phyloP scores from a whole-genome alignment of 2,329 filamentous ascomycete genomes.

The Grosmannia serpens region DNA sequence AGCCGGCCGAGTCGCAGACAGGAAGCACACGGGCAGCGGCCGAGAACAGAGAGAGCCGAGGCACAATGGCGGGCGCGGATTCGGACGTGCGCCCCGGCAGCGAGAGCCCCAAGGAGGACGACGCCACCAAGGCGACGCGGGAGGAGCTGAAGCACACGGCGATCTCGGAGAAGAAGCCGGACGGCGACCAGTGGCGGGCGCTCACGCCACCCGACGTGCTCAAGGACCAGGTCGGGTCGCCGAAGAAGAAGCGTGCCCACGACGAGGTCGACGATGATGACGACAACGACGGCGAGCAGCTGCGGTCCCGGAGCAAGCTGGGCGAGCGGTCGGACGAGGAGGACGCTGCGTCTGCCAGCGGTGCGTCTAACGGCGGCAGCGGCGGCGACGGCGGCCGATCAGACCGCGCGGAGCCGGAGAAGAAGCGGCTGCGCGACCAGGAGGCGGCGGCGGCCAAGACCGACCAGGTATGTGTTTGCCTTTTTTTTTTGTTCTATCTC shows the following conservation, averaged over 20 bases:
- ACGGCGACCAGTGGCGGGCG: not conserved
- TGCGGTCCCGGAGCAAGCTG: conserved; percentile 29
- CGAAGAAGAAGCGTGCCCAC: conserved; percentile 55
- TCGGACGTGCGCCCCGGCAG: conserved; percentile 18
- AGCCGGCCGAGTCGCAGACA: too few relatives aligned
- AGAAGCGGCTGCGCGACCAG: conserved; percentile 50
- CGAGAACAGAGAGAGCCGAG: not conserved
- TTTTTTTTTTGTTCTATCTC: too few relatives aligned
- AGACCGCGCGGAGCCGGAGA: conserved; percentile 50
- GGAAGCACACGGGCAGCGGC: too few relatives aligned
- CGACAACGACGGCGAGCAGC: conserved; percentile 23
- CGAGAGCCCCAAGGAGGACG: conserved; percentile 37
- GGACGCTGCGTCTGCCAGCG: not conserved
- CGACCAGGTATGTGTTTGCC: too few relatives aligned
- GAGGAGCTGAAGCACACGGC: conserved; percentile 53
- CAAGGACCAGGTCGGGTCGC: conserved; percentile 43
- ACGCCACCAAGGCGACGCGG: conserved; percentile 50
- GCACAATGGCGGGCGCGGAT: conserved; percentile 3
- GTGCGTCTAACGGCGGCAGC: not conserved
- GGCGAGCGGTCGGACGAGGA: conserved; percentile 23
- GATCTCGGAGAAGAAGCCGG: conserved; percentile 38
- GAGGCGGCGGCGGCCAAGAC: conserved; percentile 22
- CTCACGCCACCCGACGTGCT: conserved; percentile 20
- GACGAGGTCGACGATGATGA: conserved; percentile 44
- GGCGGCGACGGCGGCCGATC: conserved; percentile 24